A percentile compares a stretch with the other conserved stretches of the same genome.
Conservation (phyloP, 768 basidiomycete genomes). For the Myochromella boudieri region DNA sequence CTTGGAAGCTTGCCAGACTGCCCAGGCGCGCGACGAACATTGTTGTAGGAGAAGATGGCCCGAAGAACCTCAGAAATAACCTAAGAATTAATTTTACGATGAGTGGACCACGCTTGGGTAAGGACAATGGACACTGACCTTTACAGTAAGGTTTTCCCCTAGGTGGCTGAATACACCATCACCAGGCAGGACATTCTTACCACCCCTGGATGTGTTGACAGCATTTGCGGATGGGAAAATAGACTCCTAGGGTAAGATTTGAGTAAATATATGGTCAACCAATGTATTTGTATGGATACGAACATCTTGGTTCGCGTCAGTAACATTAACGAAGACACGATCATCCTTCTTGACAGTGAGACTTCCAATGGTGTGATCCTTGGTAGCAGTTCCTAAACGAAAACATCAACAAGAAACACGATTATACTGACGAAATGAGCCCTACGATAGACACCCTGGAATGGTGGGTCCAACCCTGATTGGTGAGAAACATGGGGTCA, state of each 20-base stretch:
- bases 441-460: constrained; percentile 69
- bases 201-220: constrained; percentile 45
- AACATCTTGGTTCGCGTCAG: constrained; percentile 57
- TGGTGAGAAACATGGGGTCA: constrained; percentile 6
- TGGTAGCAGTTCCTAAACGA: constrained; percentile 44
- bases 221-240: constrained; percentile 49
- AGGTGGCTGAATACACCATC: constrained; percentile 47
- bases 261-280: background rate
- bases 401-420: background rate
- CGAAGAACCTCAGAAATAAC: constrained; percentile 63
- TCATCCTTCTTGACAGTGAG: constrained; percentile 45
- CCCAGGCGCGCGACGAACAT: constrained; percentile 66
- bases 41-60: constrained; percentile 56
- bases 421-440: background rate
- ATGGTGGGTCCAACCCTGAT: constrained; percentile 70
- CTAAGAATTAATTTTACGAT: constrained; percentile 24
- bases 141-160: constrained; percentile 54
- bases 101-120: background rate
- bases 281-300: constrained; percentile 21
- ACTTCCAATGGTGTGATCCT: constrained; percentile 43
- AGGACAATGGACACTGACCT: constrained; percentile 32
- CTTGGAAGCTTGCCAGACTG: constrained; percentile 63
- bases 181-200: constrained; percentile 43
- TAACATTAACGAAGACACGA: constrained; percentile 63
- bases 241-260: constrained; percentile 34